Evolutionary conservation across 768 basidiomycete species (phyloP), one percentile per base, ranked within the genome.

Genomic region (Leccinum variicolor): DNA sequence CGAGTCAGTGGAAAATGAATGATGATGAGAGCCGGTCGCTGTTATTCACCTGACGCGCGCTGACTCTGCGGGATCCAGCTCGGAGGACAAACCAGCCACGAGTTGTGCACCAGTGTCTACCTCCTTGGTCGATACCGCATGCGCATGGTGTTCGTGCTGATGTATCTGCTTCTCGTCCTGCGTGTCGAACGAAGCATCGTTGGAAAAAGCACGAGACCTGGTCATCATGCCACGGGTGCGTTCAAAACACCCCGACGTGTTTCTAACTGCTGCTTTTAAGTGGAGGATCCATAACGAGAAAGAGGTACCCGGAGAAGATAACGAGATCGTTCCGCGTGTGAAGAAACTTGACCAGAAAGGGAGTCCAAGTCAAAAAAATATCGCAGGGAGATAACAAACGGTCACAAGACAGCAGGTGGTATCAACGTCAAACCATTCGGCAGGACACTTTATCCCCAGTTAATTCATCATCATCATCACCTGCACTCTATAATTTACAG

Each of bases 61-160:
- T 0, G 79, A 79, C 66, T 87, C 86, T 5, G 58, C 72, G 3
- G 82, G 81, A 57, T 84, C 83, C 31, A 88, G 61, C 31, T 73
- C 74, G 8, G 47, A 65, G 4, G 75, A 66, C 13, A 77, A 66
- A 9, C 81, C 81, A 11, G 81, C 76, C 15, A 78, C 78, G 26
- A 88, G 71, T 60, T 79, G 78, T 26, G 86, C 87, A 25, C 79
- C 87, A 4, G 85, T 84, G 64, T 88, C 87, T 6, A 86, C 76
- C 53, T 84, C 78, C 56, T 73, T 77, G 47, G 75, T 71, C 4
- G 79, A 76, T 13, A 72, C 19, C 4, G 59, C 58, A 5, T 66
- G 69, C n/a, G n/a, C 58, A 61, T 70, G 59, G 13, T 45, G 41
- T 17, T 59, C 55, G 4, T 62, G 65, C 21, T 53, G 3, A n/a